Conservation (phyloP, 2,329 filamentous ascomycete species). For the Hawksworthiomyces lignivorus region DNA sequence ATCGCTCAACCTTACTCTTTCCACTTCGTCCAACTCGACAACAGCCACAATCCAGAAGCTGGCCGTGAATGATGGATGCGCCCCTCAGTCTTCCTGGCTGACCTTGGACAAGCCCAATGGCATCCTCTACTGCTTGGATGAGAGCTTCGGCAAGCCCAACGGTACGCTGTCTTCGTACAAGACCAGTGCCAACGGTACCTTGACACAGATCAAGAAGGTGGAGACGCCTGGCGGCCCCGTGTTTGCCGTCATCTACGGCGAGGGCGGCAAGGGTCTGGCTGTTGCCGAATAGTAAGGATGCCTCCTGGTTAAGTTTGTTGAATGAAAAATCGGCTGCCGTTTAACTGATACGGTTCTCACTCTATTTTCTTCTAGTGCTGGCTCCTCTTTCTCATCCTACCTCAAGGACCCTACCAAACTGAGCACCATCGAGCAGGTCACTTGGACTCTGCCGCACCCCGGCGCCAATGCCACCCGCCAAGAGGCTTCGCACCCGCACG, state of each 20-base stretch:
- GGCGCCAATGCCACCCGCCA: conserved; percentile 40
- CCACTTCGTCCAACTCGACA: conserved; percentile 13
- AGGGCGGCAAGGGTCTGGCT: conserved; percentile 30
- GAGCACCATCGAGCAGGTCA: conserved; percentile 28
- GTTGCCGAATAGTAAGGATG: conserved; percentile 39
- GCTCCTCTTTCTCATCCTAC: conserved; percentile 37
- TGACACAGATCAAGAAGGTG: conserved; percentile 30
- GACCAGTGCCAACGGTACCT: conserved; percentile 28
- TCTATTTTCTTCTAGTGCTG: conserved; percentile 14
- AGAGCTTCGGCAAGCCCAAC: conserved; percentile 40
- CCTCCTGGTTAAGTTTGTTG: conserved; percentile 6
- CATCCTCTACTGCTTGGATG: conserved; percentile 53
- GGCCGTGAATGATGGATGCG: conserved; percentile 39
- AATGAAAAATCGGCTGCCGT: too few relatives aligned
- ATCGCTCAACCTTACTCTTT: conserved; percentile 35
- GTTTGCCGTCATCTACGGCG: conserved; percentile 35
- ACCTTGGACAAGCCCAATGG: conserved; percentile 42
- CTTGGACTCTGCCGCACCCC: conserved; percentile 31
- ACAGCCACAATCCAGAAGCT: conserved; percentile 31
- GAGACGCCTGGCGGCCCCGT: conserved; percentile 35
- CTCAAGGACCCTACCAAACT: conserved; percentile 31
- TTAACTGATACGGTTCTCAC: background rate
- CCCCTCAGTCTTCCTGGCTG: conserved; percentile 51
- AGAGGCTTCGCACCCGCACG: conserved; percentile 53
- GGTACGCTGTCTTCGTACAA: conserved; percentile 39